A percentile compares a stretch with the other conserved stretches of the same genome.
Conservation (phyloP, 768 basidiomycete genomes). For the Obba rivulosa region DNA sequence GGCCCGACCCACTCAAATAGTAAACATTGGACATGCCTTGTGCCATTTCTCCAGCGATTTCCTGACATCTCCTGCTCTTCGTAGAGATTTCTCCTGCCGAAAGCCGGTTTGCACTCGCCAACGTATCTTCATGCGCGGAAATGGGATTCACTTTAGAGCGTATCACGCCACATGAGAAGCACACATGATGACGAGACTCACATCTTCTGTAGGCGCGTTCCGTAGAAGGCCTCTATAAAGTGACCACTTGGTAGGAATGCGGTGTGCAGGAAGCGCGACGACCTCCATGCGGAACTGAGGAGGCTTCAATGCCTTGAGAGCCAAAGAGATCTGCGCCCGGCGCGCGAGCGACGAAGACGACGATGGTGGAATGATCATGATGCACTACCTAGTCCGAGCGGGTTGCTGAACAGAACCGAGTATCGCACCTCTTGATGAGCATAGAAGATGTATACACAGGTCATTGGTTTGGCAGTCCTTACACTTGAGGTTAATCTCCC, state of each 20-base stretch:
- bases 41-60: conserved; percentile 46
- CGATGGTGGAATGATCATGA: conserved; percentile 1
- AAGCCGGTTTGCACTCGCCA: conserved; percentile 54
- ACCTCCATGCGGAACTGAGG: conserved; percentile 60
- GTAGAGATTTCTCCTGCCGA: conserved; percentile 43
- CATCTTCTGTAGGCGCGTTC: conserved; percentile 44
- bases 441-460: too few species aligned
- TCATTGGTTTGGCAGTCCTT: too few species aligned
- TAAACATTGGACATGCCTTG: conserved; percentile 36
- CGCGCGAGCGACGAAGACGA: conserved; percentile 29
- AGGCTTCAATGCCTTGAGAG: conserved; percentile 54
- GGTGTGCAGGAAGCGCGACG: conserved; percentile 64
- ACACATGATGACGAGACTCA: neutral
- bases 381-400: too few species aligned
- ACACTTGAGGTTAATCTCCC: too few species aligned
- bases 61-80: conserved; percentile 47
- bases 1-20: too few species aligned
- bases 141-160: conserved; percentile 36
- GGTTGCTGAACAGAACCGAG: too few species aligned
- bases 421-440: too few species aligned
- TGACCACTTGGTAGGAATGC: conserved; percentile 70
- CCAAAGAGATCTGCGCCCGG: conserved; percentile 45
- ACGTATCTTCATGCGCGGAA: conserved; percentile 7
- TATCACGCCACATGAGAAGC: neutral
- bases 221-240: conserved; percentile 69